Evolutionary conservation across 352 stramenopile species (phyloP), one percentile per base, ranked within the genome.

Genomic region (Phytophthora idaei): DNA sequence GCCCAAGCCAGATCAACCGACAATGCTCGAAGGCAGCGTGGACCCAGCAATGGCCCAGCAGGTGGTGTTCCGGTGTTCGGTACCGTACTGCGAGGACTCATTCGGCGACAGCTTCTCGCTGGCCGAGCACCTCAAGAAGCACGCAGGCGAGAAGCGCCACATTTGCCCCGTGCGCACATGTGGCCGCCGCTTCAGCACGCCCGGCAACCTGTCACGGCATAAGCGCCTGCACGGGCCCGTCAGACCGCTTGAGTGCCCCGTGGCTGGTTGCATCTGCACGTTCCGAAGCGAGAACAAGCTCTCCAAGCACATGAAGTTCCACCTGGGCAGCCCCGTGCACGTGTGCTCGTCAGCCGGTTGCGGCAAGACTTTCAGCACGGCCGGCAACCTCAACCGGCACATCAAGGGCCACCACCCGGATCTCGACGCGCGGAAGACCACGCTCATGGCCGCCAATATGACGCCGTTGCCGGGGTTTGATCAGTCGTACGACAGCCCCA

Each of bases 301-400:
- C 10, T 80, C 76, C 55, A 83, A 83, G 61, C 80, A 89, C 74
- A 84, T 87, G 76, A 82, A 87, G 61, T 86, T 83, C 56, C 80
- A 89, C 62, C 59, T 84, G 29, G 77, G 80, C 29, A 80, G 70
- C 56, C 48, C 72, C n/a, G 77, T 80, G 49, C 71, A 85, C 54
- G 66, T 85, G 15, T 85, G 77, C 17, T 45, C 58, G 46, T 74
- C 73, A 12, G 65, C 63, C 0, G 74, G 52, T 8, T 89, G 80
- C 45, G 76, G 77, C 53, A 89, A 85, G 65, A 87, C 77, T 4
- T 89, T 89, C 73, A 87, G 75, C 27, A 89, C 80, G 3, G 67
- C 74, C 11, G 80, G 80, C 36, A 89, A 89, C 60, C 65, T 86
- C 11, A 85, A 83, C 50, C 78, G 80, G 28, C 80, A 89, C 71